Percentiles rank a stretch among this genome's conserved stretches.
Evolutionary conservation across 1,139 yeast genomes (phyloP).

Genomic region (Saccharomycopsis phalli): DNA sequence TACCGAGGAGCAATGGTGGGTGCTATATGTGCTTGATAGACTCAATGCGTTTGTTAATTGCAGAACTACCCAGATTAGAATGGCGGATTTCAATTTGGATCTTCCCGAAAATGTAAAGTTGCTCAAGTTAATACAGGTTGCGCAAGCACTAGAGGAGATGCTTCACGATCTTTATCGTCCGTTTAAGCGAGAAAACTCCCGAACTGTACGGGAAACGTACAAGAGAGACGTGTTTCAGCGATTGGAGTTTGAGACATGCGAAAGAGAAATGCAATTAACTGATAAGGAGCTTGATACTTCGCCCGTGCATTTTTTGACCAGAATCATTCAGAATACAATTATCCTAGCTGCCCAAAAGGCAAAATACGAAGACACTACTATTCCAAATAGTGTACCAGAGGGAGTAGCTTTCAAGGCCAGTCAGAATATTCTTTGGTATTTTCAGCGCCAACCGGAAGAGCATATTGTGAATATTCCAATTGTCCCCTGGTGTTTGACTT

Average conservation of each 20-base stretch:
- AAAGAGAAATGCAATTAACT: neutral
- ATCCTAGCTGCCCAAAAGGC: slow-evolving; percentile 2
- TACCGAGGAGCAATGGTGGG: slow-evolving; percentile 1
- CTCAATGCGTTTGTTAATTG: slow-evolving; percentile 1
- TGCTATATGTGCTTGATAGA: neutral
- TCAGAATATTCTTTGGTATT: slow-evolving; percentile 2
- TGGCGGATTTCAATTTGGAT: slow-evolving; percentile 1
- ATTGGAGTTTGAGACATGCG: slow-evolving; percentile 3
- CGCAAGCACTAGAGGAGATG: slow-evolving; percentile 1
- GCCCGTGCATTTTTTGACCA: slow-evolving; percentile 1
- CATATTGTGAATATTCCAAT: neutral
- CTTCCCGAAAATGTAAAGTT: neutral
- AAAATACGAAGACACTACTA: slow-evolving; percentile 1
- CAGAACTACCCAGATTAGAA: neutral
- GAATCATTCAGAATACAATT: neutral
- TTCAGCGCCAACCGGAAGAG: neutral
- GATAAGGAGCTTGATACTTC: neutral
- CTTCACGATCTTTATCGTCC: slow-evolving; percentile 1
- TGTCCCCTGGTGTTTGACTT: slow-evolving; percentile 3
- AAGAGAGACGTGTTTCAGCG: neutral
- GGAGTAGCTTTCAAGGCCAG: neutral
- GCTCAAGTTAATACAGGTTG: neutral
- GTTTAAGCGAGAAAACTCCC: neutral
- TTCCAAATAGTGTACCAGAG: neutral
- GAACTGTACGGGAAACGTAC: neutral